A percentile compares a stretch with the other conserved stretches of the same genome.
These are phyloP conservation scores for Hypoxylon trugodes DNA, from an alignment of 495 filamentous ascomycete species.

Conservation along the genomic window DNA sequence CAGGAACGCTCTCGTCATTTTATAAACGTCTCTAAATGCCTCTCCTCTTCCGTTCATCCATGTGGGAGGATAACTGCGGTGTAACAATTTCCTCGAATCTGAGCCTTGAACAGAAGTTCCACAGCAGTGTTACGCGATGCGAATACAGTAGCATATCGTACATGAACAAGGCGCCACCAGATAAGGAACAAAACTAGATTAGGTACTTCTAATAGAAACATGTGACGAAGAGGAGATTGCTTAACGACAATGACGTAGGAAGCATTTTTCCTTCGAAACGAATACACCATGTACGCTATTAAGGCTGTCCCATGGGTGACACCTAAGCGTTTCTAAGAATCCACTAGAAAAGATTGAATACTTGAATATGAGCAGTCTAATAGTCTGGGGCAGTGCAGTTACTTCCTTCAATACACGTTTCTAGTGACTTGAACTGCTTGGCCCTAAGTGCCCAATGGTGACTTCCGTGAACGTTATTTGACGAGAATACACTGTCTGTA, in stretches of 20 bases:
- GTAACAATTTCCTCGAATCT: conserved; percentile 11
- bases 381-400: conserved; percentile 31
- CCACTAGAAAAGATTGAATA: not conserved
- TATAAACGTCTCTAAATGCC: not conserved
- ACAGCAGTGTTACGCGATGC: conserved; percentile 3
- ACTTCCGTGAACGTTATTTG: conserved; percentile 33
- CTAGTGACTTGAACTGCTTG: conserved; percentile 21
- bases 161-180: not conserved
- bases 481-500: conserved; percentile 35
- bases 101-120: conserved; percentile 21
- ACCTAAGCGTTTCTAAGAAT: not conserved
- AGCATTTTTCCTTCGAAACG: conserved; percentile 22
- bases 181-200: no score
- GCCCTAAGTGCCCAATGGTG: conserved; percentile 15
- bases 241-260: conserved; percentile 34
- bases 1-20: no score
- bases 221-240: conserved; percentile 24
- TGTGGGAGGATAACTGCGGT: not conserved
- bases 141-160: not conserved
- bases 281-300: not conserved
- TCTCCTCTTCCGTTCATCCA: not conserved
- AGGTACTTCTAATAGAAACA: not conserved
- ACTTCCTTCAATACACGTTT: conserved; percentile 36
- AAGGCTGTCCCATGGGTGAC: no score
- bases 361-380: not conserved